Evolutionary conservation across 257 asterid species (phyloP), one percentile per base, ranked within the genome.

Genomic region (Salvia splendens): DNA sequence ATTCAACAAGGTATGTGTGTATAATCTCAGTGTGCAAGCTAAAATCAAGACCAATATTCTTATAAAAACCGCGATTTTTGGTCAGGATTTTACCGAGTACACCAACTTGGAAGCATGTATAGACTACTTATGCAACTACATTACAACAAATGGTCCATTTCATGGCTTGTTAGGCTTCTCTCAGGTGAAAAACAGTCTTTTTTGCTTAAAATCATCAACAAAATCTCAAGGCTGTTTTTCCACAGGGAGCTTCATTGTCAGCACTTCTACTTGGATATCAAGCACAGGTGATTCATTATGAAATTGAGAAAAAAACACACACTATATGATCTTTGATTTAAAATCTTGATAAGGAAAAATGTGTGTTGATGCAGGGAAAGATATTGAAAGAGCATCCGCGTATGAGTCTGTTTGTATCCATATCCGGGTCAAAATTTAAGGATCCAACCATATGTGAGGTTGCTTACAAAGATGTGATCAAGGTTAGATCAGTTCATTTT

Each of bases 141-240:
- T 87, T 6, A 64, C 78, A 56, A 73, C 49, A 72, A 79, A 87
- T 0, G 91, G 91, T 5, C 91, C 95, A 35, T 87, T 87, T 64
- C 70, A 85, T 73, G 89, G 91, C 51, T 61, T 87, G 61, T 85
- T 87, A 5, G 91, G 95, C 68, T 87, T 87, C 79, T 87, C 89
- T 24, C 92, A 85, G 86, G 92, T 80, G 47, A 38, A 38, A 40
- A 30, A 62, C 8, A 1, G 7, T 2, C 6, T 6, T 38, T 12
- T 42, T 61, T 11, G 16, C 35, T 60, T 60, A 16, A 12, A 24
- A 61, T 61, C 49, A 61, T 61, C 17, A 40, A 38, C 8, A 20
- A 48, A 40, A 51, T 60, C 4, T 17, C 3, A 43, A 53, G 17
- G 43, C 24, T 62, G 35, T 42, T 61, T 60, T 30, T 35, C 32